phyloP scores from a whole-genome alignment of 495 filamentous ascomycete species.

The Bacidia rubella region DNA sequence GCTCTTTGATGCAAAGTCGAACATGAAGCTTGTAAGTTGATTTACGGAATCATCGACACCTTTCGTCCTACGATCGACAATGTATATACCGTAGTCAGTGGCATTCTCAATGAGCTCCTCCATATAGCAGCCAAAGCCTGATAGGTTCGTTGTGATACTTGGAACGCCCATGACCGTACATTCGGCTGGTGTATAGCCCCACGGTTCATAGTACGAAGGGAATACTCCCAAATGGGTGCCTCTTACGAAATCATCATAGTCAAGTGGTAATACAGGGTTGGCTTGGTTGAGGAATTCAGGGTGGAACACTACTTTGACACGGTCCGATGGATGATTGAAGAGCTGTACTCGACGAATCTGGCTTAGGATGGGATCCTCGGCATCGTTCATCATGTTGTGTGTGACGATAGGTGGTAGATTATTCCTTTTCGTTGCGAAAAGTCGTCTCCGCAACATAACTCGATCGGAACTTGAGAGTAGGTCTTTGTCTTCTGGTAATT shows the following conservation, averaged over 20 bases:
- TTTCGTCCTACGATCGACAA: conserved; percentile 90
- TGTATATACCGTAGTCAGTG: conserved; percentile 95
- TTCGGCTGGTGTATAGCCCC: conserved; percentile 97
- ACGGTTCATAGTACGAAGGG: conserved; percentile 96
- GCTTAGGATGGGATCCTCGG: conserved; percentile 87
- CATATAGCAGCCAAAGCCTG: conserved; percentile 98
- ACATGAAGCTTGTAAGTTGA: conserved; percentile 86
- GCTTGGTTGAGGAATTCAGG: conserved; percentile 93
- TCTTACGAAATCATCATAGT: conserved; percentile 97
- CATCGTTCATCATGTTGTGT: conserved; percentile 97
- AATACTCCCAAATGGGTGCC: conserved; percentile 94
- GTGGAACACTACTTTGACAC: conserved; percentile 96
- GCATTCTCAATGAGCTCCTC: conserved; percentile 98
- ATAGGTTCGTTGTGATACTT: conserved; percentile 95
- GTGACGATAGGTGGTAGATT: conserved; percentile 88
- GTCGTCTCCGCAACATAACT: conserved; percentile 75
- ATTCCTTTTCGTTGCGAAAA: conserved; percentile 93
- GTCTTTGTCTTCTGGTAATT: conserved; percentile 90
- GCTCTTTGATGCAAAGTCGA: conserved; percentile 87
- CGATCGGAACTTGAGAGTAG: conserved; percentile 83
- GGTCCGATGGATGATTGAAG: conserved; percentile 88
- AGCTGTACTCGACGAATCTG: conserved; percentile 92
- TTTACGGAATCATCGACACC: conserved; percentile 96
- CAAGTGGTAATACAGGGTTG: conserved; percentile 86
- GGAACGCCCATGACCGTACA: conserved; percentile 99